Evolutionary conservation across 495 filamentous ascomycete species (phyloP), one percentile per base, ranked within the genome.

Genomic region (Paragyromitra xinjiangensis): DNA sequence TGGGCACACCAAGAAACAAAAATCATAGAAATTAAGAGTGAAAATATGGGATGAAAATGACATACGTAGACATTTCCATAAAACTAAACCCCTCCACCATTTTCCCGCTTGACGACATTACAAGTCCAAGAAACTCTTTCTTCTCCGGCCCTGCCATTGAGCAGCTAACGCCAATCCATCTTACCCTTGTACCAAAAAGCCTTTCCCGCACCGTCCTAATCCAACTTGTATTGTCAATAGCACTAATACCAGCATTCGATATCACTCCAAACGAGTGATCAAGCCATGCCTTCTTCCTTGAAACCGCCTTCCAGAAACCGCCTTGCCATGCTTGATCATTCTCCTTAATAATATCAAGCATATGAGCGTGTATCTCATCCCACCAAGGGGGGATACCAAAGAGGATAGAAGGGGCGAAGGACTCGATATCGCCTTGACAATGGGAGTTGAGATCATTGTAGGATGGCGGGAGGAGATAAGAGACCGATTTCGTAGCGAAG

Each of bases 41-140:
- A 29, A 59, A 59, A 59, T 29, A 8, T 24, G 11, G 48, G 48
- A 55, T 55, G 3, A 26, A n/a, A n/a, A 29, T n/a, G 39, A 71
- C 64, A 64, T 12, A 81, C 78, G 77, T 72, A 24, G 68, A 80
- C 70, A 81, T 65, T 24, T 75, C 69, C 64, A 69, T 75, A 37
- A 81, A 68, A 11, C 68, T 64, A 39, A 69, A 81, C 24, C 66
- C 78, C 44, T 81, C 70, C 6, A 81, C 78, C 78, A 81, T 81
- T 11, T 67, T 76, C 6, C 77, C 78, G n/a, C 66, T 58, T 24
- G 70, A 64, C 9, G 71, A 73, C 39, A 81, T 51, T 11, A 81
- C 78, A 4, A 69, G 40, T 12, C 77, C 78, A 6, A 81, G 42
- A 45, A 81, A 80, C 29, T 81, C 78, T 40, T 62, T 64, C 40